These are phyloP conservation scores for Ophiostoma fasciatum DNA, from an alignment of 2,329 filamentous ascomycete genomes.

Conservation along the genomic window DNA sequence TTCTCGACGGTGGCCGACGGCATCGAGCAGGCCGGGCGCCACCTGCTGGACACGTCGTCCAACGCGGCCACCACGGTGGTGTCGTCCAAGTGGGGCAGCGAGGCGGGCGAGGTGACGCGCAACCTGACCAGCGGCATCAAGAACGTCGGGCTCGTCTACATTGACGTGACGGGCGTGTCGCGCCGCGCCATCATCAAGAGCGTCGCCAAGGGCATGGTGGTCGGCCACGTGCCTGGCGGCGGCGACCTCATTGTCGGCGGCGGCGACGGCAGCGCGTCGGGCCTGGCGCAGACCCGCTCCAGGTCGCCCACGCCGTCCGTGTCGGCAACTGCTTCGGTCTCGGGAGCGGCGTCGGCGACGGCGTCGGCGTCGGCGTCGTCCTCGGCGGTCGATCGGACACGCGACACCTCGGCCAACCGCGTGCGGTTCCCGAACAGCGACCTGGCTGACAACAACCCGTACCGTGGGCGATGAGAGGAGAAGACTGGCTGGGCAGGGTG, in stretches of 20 bases:
- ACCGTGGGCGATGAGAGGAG: too few relatives aligned
- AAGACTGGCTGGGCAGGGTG: too few relatives aligned
- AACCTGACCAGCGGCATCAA: constrained; percentile 75
- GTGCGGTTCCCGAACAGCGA: constrained; percentile 5
- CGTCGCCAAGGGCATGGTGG: constrained; percentile 92
- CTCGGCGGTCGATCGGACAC: too few relatives aligned
- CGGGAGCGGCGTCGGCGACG: too few relatives aligned
- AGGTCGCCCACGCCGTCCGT: too few relatives aligned
- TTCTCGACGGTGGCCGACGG: constrained; percentile 92
- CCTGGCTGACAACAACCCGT: constrained; percentile 13
- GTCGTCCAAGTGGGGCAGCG: constrained; percentile 72
- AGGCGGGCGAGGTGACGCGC: constrained; percentile 66
- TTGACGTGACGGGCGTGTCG: constrained; percentile 88
- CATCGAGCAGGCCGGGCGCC: constrained; percentile 73
- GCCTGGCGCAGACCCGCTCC: constrained; percentile 12
- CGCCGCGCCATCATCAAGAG: constrained; percentile 81
- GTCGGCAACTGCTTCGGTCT: too few relatives aligned
- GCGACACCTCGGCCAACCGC: too few relatives aligned
- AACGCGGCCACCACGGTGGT: constrained; percentile 75
- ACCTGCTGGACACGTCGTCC: constrained; percentile 58
- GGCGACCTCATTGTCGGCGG: constrained; percentile 58
- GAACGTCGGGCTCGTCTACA: constrained; percentile 94
- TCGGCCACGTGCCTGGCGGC: constrained; percentile 62
- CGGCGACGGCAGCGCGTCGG: constrained; percentile 27
- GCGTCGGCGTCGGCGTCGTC: too few relatives aligned